Evolutionary conservation across 768 basidiomycete genomes (phyloP), one percentile per base, ranked within the genome.

Genomic region (Podaxis rugospora): DNA sequence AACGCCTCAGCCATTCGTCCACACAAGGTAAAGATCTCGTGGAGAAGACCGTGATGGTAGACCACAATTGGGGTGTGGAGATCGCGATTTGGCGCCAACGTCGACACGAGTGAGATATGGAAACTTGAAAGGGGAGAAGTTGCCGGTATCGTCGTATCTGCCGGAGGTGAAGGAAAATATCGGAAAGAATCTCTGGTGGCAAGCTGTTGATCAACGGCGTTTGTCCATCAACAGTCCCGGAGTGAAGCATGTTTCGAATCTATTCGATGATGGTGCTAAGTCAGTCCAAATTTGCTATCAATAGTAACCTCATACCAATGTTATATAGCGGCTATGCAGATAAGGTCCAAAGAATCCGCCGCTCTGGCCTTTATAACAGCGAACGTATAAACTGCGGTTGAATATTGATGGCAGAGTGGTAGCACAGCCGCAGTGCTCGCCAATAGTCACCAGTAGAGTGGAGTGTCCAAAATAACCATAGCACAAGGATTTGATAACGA

Each of bases 41-140:
- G 3, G 47, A 46, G 35, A 51, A 53, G 32, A 55, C 9, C 2
- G 58, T 54, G 4, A 80, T 71, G 21, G 68, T 71, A 50, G 61
- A 73, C 80, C 81, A 83, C 5, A 83, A 69, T 4, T 65, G 54
- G 1, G 77, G 74, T 4, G 71, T 75, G 13, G 66, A 64, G 25
- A 78, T 55, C 0, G 76, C 77, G 14, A 75, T 64, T 2, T 65
- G 66, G 50, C 80, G 72, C 78, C 80, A 82, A 51, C 67, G 69
- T 16, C 59, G 59, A n/a, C 74, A 80, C 42, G 82, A 78, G 59
- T 80, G 79, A 40, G 75, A 76, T 14, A 78, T 60, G 11, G 66
- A 21, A n/a, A 82, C 74, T 63, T 77, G 75, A 25, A 69, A 70
- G 39, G 74, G 73, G 27, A 74, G 57, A 53, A 52, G 61, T 42